phyloP scores from a whole-genome alignment of 2,329 filamentous ascomycete genomes.

The Diaporthe australafricana region DNA sequence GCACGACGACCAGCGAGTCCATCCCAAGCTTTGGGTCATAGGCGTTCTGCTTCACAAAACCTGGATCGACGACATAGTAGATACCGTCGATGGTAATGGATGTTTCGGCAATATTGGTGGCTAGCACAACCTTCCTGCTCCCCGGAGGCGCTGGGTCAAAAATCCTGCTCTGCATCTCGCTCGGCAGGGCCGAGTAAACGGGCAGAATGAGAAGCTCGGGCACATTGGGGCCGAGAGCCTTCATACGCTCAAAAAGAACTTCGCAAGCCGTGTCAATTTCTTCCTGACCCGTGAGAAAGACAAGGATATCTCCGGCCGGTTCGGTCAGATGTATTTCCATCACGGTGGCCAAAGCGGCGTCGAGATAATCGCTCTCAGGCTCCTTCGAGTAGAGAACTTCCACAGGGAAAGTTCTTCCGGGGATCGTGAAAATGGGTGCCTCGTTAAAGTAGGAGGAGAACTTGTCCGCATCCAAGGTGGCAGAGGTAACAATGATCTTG shows the following conservation, averaged over 20 bases:
- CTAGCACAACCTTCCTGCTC: slow-evolving; percentile 92
- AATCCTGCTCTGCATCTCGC: slow-evolving; percentile 92
- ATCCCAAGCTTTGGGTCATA: slow-evolving; percentile 98
- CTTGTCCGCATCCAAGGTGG: slow-evolving; percentile 96
- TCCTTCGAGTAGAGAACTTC: slow-evolving; percentile 96
- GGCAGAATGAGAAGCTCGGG: slow-evolving; percentile 93
- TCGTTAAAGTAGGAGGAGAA: slow-evolving; percentile 97
- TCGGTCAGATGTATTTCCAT: slow-evolving; percentile 99
- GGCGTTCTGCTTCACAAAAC: slow-evolving; percentile 97
- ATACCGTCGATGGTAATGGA: slow-evolving; percentile 98
- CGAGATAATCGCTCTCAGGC: slow-evolving; percentile 94
- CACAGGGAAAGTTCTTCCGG: slow-evolving; percentile 93
- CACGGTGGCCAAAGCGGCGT: slow-evolving; percentile 92
- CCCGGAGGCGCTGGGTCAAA: slow-evolving; percentile 93
- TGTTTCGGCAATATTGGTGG: slow-evolving; percentile 98
- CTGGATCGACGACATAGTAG: slow-evolving; percentile 96
- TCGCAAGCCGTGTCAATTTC: slow-evolving; percentile 97
- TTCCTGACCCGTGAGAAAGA: slow-evolving; percentile 97
- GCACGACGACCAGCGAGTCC: slow-evolving; percentile 95
- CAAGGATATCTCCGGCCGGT: slow-evolving; percentile 90
- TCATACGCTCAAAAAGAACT: slow-evolving; percentile 95
- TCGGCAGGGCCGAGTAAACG: slow-evolving; percentile 94
- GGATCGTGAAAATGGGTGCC: slow-evolving; percentile 96
- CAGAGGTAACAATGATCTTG: slow-evolving; percentile 96
- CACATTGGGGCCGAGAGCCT: slow-evolving; percentile 88